Evolutionary conservation across 1,284 basidiomycete species (phyloP).

Genomic region (Phenoliferia sp.): DNA sequence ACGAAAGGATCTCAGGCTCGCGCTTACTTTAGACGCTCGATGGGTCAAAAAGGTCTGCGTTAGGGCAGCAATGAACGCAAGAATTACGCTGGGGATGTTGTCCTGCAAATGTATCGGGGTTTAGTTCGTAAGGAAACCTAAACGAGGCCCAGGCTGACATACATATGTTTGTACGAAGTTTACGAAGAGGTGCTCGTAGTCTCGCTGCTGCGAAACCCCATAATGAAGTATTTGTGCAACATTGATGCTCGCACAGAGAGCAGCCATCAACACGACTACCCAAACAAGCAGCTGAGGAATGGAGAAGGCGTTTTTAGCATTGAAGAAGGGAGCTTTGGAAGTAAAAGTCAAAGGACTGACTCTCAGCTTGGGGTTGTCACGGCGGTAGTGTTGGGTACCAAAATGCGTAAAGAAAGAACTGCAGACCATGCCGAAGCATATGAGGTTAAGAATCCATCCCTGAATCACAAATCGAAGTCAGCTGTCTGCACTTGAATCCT

Average conservation of each 20-base stretch:
- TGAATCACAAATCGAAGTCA: not conserved
- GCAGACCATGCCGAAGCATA: not conserved
- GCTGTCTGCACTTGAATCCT: not conserved
- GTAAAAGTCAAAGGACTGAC: not conserved
- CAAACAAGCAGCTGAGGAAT: not conserved
- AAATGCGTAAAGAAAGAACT: not conserved
- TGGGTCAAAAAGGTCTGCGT: not conserved
- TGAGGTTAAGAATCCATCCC: not conserved
- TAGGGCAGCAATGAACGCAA: not conserved
- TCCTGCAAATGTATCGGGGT: no score
- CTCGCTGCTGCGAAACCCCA: not conserved
- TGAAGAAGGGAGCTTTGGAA: not conserved
- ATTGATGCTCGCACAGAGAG: not conserved
- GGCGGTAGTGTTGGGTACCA: not conserved
- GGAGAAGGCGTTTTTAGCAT: not conserved
- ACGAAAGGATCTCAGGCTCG: no score
- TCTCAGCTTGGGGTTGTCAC: not conserved
- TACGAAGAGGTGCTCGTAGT: not conserved
- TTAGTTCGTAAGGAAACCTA: no score
- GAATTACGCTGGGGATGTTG: not conserved
- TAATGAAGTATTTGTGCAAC: not conserved
- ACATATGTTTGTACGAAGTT: not conserved
- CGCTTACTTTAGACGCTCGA: not conserved
- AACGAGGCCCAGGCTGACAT: no score
- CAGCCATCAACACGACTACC: not conserved